phyloP scores from a whole-genome alignment of 306 rosid species.

The Biancaea sappan region DNA sequence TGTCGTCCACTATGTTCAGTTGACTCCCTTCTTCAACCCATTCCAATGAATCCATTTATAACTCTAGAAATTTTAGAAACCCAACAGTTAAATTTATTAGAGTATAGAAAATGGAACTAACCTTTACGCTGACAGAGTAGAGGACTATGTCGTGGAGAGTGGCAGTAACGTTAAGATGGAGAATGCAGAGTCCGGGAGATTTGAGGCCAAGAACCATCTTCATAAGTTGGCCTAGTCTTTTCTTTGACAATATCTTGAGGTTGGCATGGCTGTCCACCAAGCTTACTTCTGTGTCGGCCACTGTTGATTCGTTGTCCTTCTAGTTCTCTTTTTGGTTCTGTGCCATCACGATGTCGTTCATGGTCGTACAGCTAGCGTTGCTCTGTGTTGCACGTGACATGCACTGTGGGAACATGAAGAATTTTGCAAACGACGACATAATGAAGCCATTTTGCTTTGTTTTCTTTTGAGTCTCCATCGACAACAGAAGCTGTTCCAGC shows the following conservation, averaged over 20 bases:
- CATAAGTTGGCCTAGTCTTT: slow-evolving; percentile 54
- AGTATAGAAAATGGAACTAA: slow-evolving; percentile 8
- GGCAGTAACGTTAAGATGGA: slow-evolving; percentile 82
- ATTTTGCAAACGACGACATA: slow-evolving; percentile 70
- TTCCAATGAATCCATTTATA: slow-evolving; percentile 23
- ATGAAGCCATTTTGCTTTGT: no score
- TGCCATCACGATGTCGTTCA: slow-evolving; percentile 10
- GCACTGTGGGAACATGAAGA: slow-evolving; percentile 85
- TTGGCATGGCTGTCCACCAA: slow-evolving; percentile 89
- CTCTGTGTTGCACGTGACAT: slow-evolving; percentile 48
- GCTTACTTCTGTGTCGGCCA: slow-evolving; percentile 85
- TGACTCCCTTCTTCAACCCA: slow-evolving; percentile 83
- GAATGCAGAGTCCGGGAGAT: slow-evolving; percentile 59
- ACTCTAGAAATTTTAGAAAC: background rate
- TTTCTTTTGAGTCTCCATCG: slow-evolving; percentile 54
- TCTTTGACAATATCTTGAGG: slow-evolving; percentile 67
- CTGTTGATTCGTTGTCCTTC: slow-evolving; percentile 43
- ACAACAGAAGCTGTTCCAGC: slow-evolving; percentile 70
- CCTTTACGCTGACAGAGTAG: slow-evolving; percentile 84
- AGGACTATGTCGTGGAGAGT: slow-evolving; percentile 58
- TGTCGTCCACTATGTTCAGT: slow-evolving; percentile 82
- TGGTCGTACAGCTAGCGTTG: background rate
- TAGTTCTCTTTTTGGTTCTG: no score
- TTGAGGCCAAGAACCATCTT: slow-evolving; percentile 71
- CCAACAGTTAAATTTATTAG: background rate